Evolutionary conservation across 2,329 filamentous ascomycete species (phyloP).

Genomic region (Pseudopyrenochaeta lycopersici): DNA sequence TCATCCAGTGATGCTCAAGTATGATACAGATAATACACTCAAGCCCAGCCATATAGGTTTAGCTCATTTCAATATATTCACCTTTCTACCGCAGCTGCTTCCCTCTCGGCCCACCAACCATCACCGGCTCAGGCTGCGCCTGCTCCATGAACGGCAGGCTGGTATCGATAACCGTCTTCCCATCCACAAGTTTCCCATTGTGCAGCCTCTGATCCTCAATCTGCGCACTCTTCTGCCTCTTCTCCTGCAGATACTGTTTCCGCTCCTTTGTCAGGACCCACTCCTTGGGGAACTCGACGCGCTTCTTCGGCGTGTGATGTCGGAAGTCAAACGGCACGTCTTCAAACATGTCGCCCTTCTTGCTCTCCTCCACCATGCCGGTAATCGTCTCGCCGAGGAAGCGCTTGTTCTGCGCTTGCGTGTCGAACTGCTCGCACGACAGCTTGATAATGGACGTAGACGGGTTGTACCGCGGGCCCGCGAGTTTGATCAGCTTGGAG

Average conservation of each 20-base stretch:
- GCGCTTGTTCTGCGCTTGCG: slow-evolving; percentile 96
- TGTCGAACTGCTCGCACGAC: slow-evolving; percentile 86
- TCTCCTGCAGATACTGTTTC: slow-evolving; percentile 69
- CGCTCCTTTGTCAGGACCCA: slow-evolving; percentile 83
- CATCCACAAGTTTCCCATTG: slow-evolving; percentile 65
- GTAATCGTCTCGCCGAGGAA: slow-evolving; percentile 83
- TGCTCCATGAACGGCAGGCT: slow-evolving; percentile 34
- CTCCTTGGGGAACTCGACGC: slow-evolving; percentile 77
- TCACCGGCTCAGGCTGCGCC: slow-evolving; percentile 25
- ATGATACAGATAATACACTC: background rate
- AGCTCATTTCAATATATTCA: no score
- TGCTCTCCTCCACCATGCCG: slow-evolving; percentile 74
- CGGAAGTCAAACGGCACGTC: slow-evolving; percentile 90
- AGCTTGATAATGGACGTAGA: slow-evolving; percentile 83
- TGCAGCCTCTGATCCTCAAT: slow-evolving; percentile 65
- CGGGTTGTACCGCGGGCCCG: slow-evolving; percentile 87
- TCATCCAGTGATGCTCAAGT: background rate
- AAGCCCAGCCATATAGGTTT: no score
- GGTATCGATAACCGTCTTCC: slow-evolving; percentile 52
- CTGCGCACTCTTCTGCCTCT: slow-evolving; percentile 62
- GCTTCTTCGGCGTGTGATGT: slow-evolving; percentile 76
- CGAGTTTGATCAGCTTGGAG: slow-evolving; percentile 86
- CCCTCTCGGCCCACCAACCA: slow-evolving; percentile 24
- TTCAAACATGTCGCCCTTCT: slow-evolving; percentile 81
- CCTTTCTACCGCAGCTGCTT: slow-evolving; percentile 3